Conservation (phyloP, 78 protist genomes). For the Speleostelium caveatum region DNA sequence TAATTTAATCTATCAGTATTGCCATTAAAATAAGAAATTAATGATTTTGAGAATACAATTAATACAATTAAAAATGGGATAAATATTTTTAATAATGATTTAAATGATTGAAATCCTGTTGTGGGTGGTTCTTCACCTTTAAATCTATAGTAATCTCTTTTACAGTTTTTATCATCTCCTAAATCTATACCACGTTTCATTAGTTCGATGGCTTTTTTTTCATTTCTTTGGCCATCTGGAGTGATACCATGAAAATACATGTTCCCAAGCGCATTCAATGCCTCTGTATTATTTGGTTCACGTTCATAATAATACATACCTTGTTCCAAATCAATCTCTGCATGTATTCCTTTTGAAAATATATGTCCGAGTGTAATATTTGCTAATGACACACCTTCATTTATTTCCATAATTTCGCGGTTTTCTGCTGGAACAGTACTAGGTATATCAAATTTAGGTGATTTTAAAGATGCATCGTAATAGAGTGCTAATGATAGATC, state of each 20-base stretch:
- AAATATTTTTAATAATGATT: neutral
- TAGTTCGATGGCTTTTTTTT: constrained; percentile 11
- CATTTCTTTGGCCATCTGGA: neutral
- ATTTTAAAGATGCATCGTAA: constrained; percentile 9
- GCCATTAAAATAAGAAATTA: constrained; percentile 10
- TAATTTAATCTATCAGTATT: no score
- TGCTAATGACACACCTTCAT: constrained; percentile 8
- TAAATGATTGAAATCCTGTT: neutral
- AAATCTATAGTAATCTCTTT: neutral
- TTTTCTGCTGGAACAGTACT: neutral
- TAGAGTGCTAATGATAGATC: neutral
- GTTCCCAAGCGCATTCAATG: neutral
- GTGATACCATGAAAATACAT: constrained; percentile 13
- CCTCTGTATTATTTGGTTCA: neutral
- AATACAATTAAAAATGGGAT: neutral
- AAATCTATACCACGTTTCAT: constrained; percentile 16
- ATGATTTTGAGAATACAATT: neutral
- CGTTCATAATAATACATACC: neutral
- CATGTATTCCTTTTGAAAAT: constrained; percentile 8
- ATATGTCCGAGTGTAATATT: neutral
- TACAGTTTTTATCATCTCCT: constrained; percentile 12
- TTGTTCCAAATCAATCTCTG: neutral
- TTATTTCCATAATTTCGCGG: neutral
- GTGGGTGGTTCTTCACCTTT: neutral
- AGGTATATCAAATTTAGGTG: constrained; percentile 10